Base-by-base conservation (phyloP, 495 filamentous ascomycete species). In the Diplogelasinospora grovesii region DNA sequence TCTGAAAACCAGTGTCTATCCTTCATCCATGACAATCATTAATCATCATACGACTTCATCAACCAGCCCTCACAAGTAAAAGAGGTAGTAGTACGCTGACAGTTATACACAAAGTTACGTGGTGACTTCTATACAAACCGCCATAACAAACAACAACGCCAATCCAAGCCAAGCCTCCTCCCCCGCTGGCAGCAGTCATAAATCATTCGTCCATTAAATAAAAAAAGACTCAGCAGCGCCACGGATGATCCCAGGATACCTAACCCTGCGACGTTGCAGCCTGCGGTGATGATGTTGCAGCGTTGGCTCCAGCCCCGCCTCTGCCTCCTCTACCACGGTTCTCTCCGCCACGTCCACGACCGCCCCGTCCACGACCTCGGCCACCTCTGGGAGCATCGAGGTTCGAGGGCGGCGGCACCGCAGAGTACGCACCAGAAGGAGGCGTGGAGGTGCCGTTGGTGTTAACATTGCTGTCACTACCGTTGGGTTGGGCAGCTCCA, bases 341-440 rank as follows among this genome's bases (percentile, higher is more conserved):
- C 16, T 47, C 26, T 10, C 56, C 60, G 10, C 57, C 40, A 22
- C 52, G 48, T 16, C 41, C 41, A 23, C 53, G 43, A 15, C 47
- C 47, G 18, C 65, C 64, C 41, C 65, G 56, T 38, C 60, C 53
- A 25, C 64, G 54, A 16, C 59, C 56, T 27, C 53, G 40, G 2
- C 46, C 44, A 20, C 52, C 68, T 18, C 78, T 65, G 6, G 64
- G 60, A 10, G 60, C 36, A 46, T 89, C 76, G 22, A 92, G 49
- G 24, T 47, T 75, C 20, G 83, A 60, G 0, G 90, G 90, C 4
- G 92, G 92, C 3, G 92, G 88, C 7, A 90, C 85, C 36, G 77
- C 77, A 23, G 70, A 69, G 52, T 92, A 94, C 60, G 78, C 16
- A 15, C 46, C 43, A 31, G 46, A 41, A 15, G 30, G 45, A 19